Evolutionary conservation across 768 basidiomycete genomes (phyloP).

Genomic region (Sistotremastrum suecicum): DNA sequence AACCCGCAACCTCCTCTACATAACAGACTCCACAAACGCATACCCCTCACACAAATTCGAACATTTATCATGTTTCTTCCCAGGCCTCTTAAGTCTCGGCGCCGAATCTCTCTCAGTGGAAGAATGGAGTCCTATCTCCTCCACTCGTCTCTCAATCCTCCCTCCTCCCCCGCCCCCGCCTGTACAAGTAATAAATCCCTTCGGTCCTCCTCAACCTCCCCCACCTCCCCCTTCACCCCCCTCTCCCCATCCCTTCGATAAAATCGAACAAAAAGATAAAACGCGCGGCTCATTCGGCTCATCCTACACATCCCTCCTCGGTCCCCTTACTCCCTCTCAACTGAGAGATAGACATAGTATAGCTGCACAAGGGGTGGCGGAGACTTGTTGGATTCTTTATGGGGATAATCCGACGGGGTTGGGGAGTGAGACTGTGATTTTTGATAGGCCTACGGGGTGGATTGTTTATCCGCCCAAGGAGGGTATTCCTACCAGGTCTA

Average conservation of each 20-base stretch:
- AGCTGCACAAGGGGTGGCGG: conserved; percentile 15
- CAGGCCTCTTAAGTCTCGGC: conserved; percentile 14
- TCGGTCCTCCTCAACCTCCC: no score
- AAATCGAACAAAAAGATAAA: no score
- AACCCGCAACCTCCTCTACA: conserved; percentile 12
- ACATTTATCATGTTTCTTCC: conserved; percentile 16
- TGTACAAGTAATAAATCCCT: no score
- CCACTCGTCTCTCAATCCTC: conserved; percentile 93
- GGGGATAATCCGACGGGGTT: conserved; percentile 11
- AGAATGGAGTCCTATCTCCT: conserved; percentile 24
- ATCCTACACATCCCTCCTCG: background rate
- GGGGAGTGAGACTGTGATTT: conserved; percentile 8
- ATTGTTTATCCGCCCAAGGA: no score
- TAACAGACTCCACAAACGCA: conserved; percentile 2
- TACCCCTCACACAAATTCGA: conserved; percentile 10
- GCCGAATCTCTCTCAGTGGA: conserved; percentile 5
- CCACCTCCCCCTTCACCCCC: no score
- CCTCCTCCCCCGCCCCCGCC: no score
- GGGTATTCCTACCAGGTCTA: background rate
- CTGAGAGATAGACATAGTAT: conserved; percentile 10
- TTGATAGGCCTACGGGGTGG: background rate
- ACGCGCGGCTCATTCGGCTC: no score
- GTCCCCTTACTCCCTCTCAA: background rate
- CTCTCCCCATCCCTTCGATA: no score
- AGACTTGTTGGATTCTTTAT: conserved; percentile 14